Conservation (phyloP, 2,329 filamentous ascomycete species). For the Colletotrichum echinochloae region DNA sequence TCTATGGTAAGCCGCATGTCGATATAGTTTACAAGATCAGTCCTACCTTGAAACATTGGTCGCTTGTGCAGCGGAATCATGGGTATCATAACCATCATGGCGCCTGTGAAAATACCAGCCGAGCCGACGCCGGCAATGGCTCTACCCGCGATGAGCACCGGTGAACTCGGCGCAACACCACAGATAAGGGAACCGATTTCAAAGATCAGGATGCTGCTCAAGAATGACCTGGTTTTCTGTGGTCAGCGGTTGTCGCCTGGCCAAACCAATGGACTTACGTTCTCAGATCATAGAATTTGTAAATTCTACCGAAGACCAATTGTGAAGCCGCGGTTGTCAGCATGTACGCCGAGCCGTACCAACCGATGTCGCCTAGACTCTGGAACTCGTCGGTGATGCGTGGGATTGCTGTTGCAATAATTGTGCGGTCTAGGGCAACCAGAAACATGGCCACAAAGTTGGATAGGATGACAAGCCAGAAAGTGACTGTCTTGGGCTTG, state of each 20-base stretch:
- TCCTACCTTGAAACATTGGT: slow-evolving; percentile 65
- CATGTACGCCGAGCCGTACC: slow-evolving; percentile 73
- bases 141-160: slow-evolving; percentile 66
- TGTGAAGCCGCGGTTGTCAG: slow-evolving; percentile 68
- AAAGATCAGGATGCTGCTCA: slow-evolving; percentile 62
- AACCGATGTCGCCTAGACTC: slow-evolving; percentile 70
- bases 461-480: slow-evolving; percentile 67
- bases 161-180: slow-evolving; percentile 65
- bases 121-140: slow-evolving; percentile 68
- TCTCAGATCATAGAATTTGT: slow-evolving; percentile 63
- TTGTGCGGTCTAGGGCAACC: slow-evolving; percentile 69
- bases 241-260: background rate
- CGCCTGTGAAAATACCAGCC: slow-evolving; percentile 69
- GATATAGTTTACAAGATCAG: background rate
- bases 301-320: slow-evolving; percentile 62
- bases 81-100: slow-evolving; percentile 67
- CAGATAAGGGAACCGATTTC: slow-evolving; percentile 67
- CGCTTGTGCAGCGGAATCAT: slow-evolving; percentile 71
- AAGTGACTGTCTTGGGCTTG: slow-evolving; percentile 64
- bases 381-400: slow-evolving; percentile 68
- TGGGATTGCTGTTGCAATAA: slow-evolving; percentile 66
- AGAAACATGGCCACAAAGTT: slow-evolving; percentile 68
- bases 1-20: background rate
- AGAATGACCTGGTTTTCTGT: slow-evolving; percentile 52
- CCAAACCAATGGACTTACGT: slow-evolving; percentile 49